Conservation (phyloP, 225 moss, liverwort and hornwort genomes). For the Rhytidiadelphus loreus region DNA sequence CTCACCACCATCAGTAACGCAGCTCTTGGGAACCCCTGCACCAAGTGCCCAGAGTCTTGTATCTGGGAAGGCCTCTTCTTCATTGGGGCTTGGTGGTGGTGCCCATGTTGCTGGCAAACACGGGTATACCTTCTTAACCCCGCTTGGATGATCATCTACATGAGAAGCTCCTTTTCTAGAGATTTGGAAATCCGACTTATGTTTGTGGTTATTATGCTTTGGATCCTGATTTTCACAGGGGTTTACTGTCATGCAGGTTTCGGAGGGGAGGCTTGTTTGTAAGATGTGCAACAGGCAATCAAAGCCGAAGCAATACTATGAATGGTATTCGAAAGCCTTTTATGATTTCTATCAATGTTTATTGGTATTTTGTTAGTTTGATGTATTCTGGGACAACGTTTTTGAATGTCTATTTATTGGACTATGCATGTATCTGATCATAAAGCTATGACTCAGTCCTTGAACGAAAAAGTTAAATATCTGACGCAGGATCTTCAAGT, state of each 20-base stretch:
- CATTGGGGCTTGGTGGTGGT: background rate
- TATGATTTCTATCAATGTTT: background rate
- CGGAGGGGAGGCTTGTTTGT: slow-evolving; percentile 12
- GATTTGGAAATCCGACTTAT: background rate
- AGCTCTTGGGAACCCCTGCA: slow-evolving; percentile 1
- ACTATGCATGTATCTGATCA: background rate
- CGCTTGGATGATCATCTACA: background rate
- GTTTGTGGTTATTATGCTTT: background rate
- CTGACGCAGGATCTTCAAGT: slow-evolving; percentile 14
- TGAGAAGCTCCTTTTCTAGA: background rate
- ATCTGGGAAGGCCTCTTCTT: background rate
- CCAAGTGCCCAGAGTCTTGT: background rate
- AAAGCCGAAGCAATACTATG: slow-evolving; percentile 18
- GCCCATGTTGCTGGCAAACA: slow-evolving; percentile 10
- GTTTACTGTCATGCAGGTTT: slow-evolving; percentile 1
- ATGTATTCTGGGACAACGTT: background rate
- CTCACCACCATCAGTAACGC: slow-evolving; percentile 8
- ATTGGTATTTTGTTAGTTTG: background rate
- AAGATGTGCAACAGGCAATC: slow-evolving; percentile 19
- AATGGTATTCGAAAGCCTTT: slow-evolving; percentile 14
- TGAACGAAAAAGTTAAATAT: background rate
- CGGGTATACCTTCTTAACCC: slow-evolving; percentile 4
- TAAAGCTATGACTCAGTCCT: background rate
- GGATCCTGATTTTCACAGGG: background rate
- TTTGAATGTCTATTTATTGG: background rate